Conservation (phyloP, 257 asterid species). For the Rehmannia glutinosa region DNA sequence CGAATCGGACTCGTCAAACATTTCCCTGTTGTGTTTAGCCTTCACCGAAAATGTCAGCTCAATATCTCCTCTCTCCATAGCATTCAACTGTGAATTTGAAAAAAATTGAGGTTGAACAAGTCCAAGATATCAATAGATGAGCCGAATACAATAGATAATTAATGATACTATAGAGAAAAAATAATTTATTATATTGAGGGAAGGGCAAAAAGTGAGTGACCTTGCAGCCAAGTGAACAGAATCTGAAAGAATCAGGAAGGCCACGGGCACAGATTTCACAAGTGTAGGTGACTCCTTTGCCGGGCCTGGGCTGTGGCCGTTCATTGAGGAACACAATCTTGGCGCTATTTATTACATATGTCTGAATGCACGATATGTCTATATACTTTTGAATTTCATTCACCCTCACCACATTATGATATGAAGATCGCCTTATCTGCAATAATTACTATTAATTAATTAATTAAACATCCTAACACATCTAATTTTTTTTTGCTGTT, state of each 20-base stretch:
- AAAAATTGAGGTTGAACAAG: no score
- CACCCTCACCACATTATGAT: slow-evolving; percentile 59
- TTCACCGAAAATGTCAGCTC: slow-evolving; percentile 43
- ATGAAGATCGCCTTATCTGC: slow-evolving; percentile 63
- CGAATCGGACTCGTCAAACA: slow-evolving; percentile 26
- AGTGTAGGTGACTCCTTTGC: slow-evolving; percentile 51
- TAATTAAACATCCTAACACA: no score
- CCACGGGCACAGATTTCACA: slow-evolving; percentile 56
- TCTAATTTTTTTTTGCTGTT: no score
- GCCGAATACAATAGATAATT: no score
- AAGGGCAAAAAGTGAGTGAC: not conserved
- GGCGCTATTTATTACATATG: slow-evolving; percentile 56
- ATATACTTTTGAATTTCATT: slow-evolving; percentile 50
- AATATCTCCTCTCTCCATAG: slow-evolving; percentile 38
- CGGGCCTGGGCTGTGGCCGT: slow-evolving; percentile 61
- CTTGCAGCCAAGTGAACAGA: slow-evolving; percentile 70
- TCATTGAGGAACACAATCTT: slow-evolving; percentile 53
- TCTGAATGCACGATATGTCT: slow-evolving; percentile 56
- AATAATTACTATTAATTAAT: not conserved
- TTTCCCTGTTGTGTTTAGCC: slow-evolving; percentile 24
- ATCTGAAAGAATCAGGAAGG: slow-evolving; percentile 50
- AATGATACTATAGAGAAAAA: no score
- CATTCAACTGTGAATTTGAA: slow-evolving; percentile 39
- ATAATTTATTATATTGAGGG: not conserved
- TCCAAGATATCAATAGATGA: not conserved